Evolutionary conservation across 2,329 filamentous ascomycete species (phyloP).

Genomic region (Coniochaeta sp.): DNA sequence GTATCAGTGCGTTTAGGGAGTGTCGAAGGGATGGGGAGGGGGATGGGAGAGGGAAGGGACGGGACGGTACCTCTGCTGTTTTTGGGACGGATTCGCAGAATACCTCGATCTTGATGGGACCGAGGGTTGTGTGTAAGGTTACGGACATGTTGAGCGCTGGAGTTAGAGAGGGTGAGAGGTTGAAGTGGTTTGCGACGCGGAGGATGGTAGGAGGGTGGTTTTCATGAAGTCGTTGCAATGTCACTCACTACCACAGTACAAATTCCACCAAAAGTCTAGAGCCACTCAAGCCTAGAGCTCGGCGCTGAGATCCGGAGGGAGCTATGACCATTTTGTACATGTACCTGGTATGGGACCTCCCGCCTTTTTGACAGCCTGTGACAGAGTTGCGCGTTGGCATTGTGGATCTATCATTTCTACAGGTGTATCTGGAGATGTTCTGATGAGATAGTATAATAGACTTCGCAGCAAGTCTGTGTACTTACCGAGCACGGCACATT

Average conservation of each 20-base stretch:
- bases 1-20: not conserved
- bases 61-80: slow-evolving; percentile 66
- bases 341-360: too few species aligned
- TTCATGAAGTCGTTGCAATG: not conserved
- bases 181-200: not conserved
- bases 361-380: too few species aligned
- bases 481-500: too few species aligned
- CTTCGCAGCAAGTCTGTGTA: too few species aligned
- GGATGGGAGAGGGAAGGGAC: not conserved
- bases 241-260: too few species aligned
- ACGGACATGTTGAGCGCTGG: slow-evolving; percentile 45
- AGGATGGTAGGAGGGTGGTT: not conserved
- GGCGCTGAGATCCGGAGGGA: not conserved
- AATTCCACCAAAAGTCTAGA: not conserved
- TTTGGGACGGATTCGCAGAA: slow-evolving; percentile 94
- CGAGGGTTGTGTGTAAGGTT: slow-evolving; percentile 77
- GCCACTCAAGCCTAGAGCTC: not conserved
- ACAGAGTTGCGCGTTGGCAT: too few species aligned
- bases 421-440: too few species aligned
- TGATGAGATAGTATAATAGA: too few species aligned
- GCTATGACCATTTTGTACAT: not conserved
- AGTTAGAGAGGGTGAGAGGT: not conserved
- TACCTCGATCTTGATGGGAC: slow-evolving; percentile 89
- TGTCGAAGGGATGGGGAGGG: not conserved
- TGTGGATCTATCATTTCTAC: too few species aligned